Evolutionary conservation across 1,139 yeast species (phyloP).

Genomic region (Zhuliangozyma parablackwelliae): DNA sequence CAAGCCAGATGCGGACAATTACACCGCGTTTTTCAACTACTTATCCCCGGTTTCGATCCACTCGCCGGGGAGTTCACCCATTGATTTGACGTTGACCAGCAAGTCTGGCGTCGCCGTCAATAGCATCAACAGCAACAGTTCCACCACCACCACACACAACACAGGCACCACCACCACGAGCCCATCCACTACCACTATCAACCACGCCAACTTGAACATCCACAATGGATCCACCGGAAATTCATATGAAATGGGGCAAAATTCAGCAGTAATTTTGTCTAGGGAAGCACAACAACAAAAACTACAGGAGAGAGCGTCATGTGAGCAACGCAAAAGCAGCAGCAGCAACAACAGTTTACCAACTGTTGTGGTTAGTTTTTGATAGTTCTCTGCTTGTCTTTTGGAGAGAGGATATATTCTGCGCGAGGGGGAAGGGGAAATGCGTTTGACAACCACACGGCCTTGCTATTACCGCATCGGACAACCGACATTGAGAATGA

Average conservation of each 20-base stretch:
- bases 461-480: too few species aligned
- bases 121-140: constrained; percentile 25
- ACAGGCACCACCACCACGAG: constrained; percentile 3
- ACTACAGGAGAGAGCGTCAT: neutral
- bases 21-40: constrained; percentile 28
- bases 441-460: too few species aligned
- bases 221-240: neutral
- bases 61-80: constrained; percentile 36
- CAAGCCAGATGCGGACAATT: constrained; percentile 7
- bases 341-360: too few species aligned
- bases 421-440: too few species aligned
- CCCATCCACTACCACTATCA: constrained; percentile 4
- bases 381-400: constrained; percentile 38
- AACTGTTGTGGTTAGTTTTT: constrained; percentile 1
- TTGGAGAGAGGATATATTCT: constrained; percentile 1
- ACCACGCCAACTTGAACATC: too few species aligned
- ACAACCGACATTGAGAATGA: too few species aligned
- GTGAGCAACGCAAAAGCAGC: neutral
- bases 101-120: neutral
- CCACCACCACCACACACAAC: constrained; percentile 16
- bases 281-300: constrained; percentile 3
- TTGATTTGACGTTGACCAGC: constrained; percentile 33
- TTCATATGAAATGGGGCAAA: constrained; percentile 45
- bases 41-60: constrained; percentile 44
- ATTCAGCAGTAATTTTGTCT: constrained; percentile 49